Conservation (phyloP, 805 yeast species). For the Zygoascus tannicola region DNA sequence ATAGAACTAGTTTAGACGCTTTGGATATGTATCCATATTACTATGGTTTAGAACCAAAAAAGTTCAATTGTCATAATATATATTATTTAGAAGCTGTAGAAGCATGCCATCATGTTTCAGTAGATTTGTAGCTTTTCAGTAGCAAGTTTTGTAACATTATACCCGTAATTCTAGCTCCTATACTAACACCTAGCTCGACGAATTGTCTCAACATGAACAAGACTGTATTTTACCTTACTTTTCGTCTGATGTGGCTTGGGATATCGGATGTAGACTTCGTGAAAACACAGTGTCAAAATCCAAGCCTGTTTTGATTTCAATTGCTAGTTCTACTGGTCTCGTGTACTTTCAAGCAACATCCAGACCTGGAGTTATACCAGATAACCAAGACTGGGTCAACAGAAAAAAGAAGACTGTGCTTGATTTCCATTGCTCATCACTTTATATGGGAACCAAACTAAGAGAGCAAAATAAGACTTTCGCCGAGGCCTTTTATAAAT, state of each 20-base stretch:
- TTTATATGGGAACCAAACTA: slow-evolving; percentile 23
- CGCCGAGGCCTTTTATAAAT: slow-evolving; percentile 15
- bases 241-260: slow-evolving; percentile 55
- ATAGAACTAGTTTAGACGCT: not conserved
- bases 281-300: slow-evolving; percentile 55
- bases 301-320: slow-evolving; percentile 21
- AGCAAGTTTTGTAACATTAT: no score
- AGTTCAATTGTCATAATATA: no score
- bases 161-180: no score
- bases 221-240: slow-evolving; percentile 21
- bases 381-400: slow-evolving; percentile 24
- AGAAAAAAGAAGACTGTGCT: slow-evolving; percentile 23
- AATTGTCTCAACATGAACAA: slow-evolving; percentile 21
- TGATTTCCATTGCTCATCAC: slow-evolving; percentile 22
- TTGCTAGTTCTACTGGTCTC: slow-evolving; percentile 19
- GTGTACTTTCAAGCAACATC: slow-evolving; percentile 23
- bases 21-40: not conserved
- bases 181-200: no score
- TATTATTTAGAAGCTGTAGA: no score
- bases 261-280: slow-evolving; percentile 67
- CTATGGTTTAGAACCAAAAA: no score
- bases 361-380: slow-evolving; percentile 24
- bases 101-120: no score
- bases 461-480: slow-evolving; percentile 13
- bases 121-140: no score